Evolutionary conservation across 2,329 filamentous ascomycete species (phyloP), one percentile per base, ranked within the genome.

Genomic region (Chalara sp.): DNA sequence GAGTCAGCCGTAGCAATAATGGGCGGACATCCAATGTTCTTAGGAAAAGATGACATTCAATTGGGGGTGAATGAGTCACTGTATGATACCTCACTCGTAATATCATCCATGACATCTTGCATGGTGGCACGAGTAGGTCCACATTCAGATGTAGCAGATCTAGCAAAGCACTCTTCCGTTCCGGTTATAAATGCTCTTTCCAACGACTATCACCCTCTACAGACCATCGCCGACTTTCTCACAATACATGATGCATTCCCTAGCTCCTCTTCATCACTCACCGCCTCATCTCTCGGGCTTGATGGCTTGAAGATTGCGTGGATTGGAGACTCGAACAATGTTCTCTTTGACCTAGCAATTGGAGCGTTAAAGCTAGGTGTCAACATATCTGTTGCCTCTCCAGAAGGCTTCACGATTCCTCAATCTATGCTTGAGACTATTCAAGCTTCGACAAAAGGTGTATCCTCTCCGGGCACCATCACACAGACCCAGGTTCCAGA

Each of bases 291-390:
- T 48, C 75, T 95, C 6, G 87, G 88, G 1, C 74, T 95, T 5
- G 80, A 88, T 59, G 89, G 89, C 1, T 70, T 96, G 62, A 97
- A 96, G 72, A 80, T 97, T 55, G 92, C 93, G 12, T 99, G 93
- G 93, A 77, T 99, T 44, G 92, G 92, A 48, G 92, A 99, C 66
- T 89, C 90, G 8, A 99, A 97, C 73, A 99, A 99, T 61, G 92
- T 99, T 31, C 80, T 97, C 29, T 96, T 91, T 65, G 92, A 99
- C 65, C 78, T 97, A 49, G 90, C 91, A 46, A 92, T 93, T 59
- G 91, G 81, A 40, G 90, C 87, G 51, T 74, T 87, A 61, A 97
- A 96, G 73, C 79, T 92, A 61, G 93, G 93, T 44, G 82, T 96
- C 30, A 79, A 95, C 61, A 79, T 99, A 55, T 75, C 88, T 2